Percentiles rank a stretch among this genome's conserved stretches.
phyloP scores from a whole-genome alignment of 805 yeast species.

The Isabelozyma heimii region DNA sequence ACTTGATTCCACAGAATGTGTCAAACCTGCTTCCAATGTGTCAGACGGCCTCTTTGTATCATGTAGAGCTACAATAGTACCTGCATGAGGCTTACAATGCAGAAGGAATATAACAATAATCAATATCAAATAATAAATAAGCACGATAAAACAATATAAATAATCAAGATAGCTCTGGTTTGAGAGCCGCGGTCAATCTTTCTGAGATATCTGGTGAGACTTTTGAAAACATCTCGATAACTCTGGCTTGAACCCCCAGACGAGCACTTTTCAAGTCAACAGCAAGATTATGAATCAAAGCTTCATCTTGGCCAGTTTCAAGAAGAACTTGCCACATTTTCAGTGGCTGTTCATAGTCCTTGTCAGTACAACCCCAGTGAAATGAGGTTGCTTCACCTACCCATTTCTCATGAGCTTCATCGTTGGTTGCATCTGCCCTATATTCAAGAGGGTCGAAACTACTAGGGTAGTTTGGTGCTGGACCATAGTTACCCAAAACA shows the following conservation, averaged over 20 bases:
- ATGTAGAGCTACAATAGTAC: too few relatives aligned
- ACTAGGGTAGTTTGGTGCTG: conserved; percentile 8
- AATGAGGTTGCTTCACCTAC: conserved; percentile 21
- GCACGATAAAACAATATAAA: too few relatives aligned
- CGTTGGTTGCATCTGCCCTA: conserved; percentile 2
- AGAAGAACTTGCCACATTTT: conserved; percentile 19
- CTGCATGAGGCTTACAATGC: too few relatives aligned
- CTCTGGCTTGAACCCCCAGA: conserved; percentile 16
- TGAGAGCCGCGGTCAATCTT: background rate
- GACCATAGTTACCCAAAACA: conserved; percentile 6
- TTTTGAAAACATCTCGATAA: conserved; percentile 15
- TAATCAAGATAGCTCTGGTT: too few relatives aligned
- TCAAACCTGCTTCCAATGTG: too few relatives aligned
- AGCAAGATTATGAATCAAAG: conserved; percentile 21
- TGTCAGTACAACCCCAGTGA: conserved; percentile 22
- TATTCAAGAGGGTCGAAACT: conserved; percentile 4
- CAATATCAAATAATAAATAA: too few relatives aligned
- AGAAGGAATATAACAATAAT: too few relatives aligned
- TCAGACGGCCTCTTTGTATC: too few relatives aligned
- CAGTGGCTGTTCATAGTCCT: conserved; percentile 19
- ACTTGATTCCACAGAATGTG: too few relatives aligned
- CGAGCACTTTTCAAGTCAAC: conserved; percentile 17
- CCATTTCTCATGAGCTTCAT: conserved; percentile 24
- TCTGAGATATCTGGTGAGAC: conserved; percentile 12
- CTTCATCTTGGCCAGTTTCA: conserved; percentile 15